Evolutionary conservation across 805 yeast species (phyloP).

Genomic region (Pichia paraexigua): DNA sequence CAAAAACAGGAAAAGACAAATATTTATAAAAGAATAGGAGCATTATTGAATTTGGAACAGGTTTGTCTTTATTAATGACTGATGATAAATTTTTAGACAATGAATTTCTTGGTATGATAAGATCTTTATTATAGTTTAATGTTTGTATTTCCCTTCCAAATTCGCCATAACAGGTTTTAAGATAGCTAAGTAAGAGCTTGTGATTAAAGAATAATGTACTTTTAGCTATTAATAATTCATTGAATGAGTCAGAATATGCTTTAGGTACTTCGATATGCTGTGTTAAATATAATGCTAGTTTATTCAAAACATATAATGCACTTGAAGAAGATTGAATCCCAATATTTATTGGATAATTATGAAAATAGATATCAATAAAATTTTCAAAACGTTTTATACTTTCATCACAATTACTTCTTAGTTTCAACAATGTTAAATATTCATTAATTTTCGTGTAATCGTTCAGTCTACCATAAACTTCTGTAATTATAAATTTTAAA

Average conservation of each 20-base stretch:
- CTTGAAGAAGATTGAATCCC: neutral
- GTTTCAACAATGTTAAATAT: neutral
- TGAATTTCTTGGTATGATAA: neutral
- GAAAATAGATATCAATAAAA: neutral
- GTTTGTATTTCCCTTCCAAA: neutral
- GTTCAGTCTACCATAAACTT: neutral
- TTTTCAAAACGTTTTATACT: neutral
- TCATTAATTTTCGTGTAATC: constrained; percentile 2
- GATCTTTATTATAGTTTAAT: neutral
- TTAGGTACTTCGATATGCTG: neutral
- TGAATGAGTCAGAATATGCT: neutral
- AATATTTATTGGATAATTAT: neutral
- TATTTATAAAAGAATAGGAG: neutral
- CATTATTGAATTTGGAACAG: neutral
- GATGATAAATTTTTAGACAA: neutral
- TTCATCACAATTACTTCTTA: neutral
- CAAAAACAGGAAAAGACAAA: neutral
- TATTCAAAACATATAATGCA: neutral
- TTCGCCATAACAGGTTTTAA: neutral
- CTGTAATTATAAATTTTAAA: neutral
- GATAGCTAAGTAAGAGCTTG: neutral
- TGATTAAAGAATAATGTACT: neutral
- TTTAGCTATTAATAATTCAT: neutral
- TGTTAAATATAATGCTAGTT: neutral
- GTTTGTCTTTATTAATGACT: neutral